phyloP scores from a whole-genome alignment of 2,329 filamentous ascomycete species.

The Cercospora sp. region DNA sequence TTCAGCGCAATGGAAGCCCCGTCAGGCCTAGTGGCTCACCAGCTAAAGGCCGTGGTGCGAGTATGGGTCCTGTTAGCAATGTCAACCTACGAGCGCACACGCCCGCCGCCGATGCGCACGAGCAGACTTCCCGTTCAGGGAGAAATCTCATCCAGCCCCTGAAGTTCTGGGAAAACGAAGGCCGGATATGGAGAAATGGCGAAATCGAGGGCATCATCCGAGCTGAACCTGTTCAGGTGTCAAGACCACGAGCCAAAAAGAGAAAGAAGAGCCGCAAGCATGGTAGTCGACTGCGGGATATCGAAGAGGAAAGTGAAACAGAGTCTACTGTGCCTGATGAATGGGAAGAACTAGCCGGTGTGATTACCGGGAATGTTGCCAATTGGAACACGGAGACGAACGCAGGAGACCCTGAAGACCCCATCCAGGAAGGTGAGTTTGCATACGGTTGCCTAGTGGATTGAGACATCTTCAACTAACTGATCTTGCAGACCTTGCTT shows the following conservation, averaged over 20 bases:
- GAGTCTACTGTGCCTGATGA: constrained; percentile 60
- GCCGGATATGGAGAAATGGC: constrained; percentile 66
- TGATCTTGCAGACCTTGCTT: constrained; percentile 57
- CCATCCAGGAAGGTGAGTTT: constrained; percentile 43
- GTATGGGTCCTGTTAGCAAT: constrained; percentile 38
- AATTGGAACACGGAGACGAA: constrained; percentile 50
- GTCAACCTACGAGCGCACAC: constrained; percentile 42
- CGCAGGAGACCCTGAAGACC: constrained; percentile 41
- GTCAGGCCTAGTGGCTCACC: constrained; percentile 27
- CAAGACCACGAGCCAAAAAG: constrained; percentile 29
- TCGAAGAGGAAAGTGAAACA: constrained; percentile 48
- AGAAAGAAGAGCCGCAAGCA: constrained; percentile 41
- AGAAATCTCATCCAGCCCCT: constrained; percentile 76
- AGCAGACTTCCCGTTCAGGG: constrained; percentile 71
- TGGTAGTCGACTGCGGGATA: constrained; percentile 36
- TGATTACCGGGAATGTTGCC: constrained; percentile 63
- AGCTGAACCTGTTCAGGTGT: constrained; percentile 60
- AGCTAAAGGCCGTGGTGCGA: constrained; percentile 27
- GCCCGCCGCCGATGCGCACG: constrained; percentile 51
- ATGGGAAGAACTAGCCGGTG: constrained; percentile 70
- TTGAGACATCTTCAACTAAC: constrained; percentile 20
- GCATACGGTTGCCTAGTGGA: not conserved
- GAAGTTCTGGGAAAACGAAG: constrained; percentile 84
- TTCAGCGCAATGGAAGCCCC: constrained; percentile 25
- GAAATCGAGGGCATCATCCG: constrained; percentile 77